Conservation (phyloP, 2,329 filamentous ascomycete genomes). For the Annulohypoxylon truncatum region DNA sequence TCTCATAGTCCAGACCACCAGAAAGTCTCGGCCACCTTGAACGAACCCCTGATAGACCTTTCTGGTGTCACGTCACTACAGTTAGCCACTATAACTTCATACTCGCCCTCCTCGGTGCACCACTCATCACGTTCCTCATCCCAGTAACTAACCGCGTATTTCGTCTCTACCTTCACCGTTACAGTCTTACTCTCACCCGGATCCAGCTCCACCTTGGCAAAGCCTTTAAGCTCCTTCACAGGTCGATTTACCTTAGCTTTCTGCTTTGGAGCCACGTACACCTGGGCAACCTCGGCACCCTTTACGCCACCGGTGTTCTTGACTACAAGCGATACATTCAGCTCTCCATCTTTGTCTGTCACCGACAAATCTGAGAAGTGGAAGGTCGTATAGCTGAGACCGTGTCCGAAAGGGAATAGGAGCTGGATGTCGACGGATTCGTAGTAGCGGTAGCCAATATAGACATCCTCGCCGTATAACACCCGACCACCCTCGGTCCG, state of each 20-base stretch:
- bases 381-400: slow-evolving; percentile 82
- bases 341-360: slow-evolving; percentile 58
- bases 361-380: slow-evolving; percentile 63
- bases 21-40: slow-evolving; percentile 69
- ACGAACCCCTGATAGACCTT: slow-evolving; percentile 62
- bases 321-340: slow-evolving; percentile 63
- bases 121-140: slow-evolving; percentile 75
- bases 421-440: slow-evolving; percentile 74
- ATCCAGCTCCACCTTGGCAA: slow-evolving; percentile 71
- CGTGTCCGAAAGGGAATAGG: slow-evolving; percentile 83
- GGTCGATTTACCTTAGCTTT: slow-evolving; percentile 66
- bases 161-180: slow-evolving; percentile 67
- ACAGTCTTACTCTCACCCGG: slow-evolving; percentile 69
- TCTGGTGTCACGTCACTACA: slow-evolving; percentile 63
- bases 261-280: slow-evolving; percentile 66
- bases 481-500: slow-evolving; percentile 75
- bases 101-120: slow-evolving; percentile 73
- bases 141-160: slow-evolving; percentile 76
- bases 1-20: slow-evolving; percentile 74
- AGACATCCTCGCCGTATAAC: slow-evolving; percentile 83
- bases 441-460: slow-evolving; percentile 84
- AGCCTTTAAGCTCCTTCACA: slow-evolving; percentile 73
- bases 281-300: slow-evolving; percentile 68
- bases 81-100: slow-evolving; percentile 70
- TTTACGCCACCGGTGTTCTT: slow-evolving; percentile 68